phyloP scores from a whole-genome alignment of 2,329 filamentous ascomycete genomes.

The Chaetomiaceae sp. region DNA sequence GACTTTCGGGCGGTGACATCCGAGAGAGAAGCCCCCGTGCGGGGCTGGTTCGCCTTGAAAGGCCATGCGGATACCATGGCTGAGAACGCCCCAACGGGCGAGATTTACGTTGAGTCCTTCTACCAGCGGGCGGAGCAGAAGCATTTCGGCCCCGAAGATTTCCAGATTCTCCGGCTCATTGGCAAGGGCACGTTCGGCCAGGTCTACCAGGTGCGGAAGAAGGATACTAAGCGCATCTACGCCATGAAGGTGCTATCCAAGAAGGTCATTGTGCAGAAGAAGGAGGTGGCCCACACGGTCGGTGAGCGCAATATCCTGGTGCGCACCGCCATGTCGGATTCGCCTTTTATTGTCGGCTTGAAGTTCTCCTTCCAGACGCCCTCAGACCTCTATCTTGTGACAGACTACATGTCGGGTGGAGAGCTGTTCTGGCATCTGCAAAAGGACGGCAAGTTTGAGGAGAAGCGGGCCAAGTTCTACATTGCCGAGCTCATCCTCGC shows the following conservation, averaged over 20 bases:
- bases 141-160: constrained; percentile 90
- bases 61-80: constrained; percentile 64
- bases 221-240: constrained; percentile 91
- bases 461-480: constrained; percentile 95
- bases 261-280: constrained; percentile 99
- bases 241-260: constrained; percentile 99
- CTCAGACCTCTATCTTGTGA: constrained; percentile 94
- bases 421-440: constrained; percentile 99
- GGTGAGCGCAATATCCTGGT: constrained; percentile 97
- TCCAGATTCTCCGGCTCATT: constrained; percentile 91
- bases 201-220: constrained; percentile 97
- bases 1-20: constrained; percentile 64
- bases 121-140: constrained; percentile 86
- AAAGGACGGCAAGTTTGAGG: constrained; percentile 91
- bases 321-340: constrained; percentile 89
- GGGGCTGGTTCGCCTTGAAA: constrained; percentile 79
- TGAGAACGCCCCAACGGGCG: constrained; percentile 73
- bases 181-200: constrained; percentile 98
- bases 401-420: constrained; percentile 98
- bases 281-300: constrained; percentile 94
- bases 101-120: constrained; percentile 78
- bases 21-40: constrained; percentile 63
- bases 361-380: constrained; percentile 99
- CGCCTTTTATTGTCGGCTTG: constrained; percentile 93
- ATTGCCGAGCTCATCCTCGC: constrained; percentile 96